phyloP scores from a whole-genome alignment of 768 basidiomycete genomes.

The Leccinum subgranulosum region DNA sequence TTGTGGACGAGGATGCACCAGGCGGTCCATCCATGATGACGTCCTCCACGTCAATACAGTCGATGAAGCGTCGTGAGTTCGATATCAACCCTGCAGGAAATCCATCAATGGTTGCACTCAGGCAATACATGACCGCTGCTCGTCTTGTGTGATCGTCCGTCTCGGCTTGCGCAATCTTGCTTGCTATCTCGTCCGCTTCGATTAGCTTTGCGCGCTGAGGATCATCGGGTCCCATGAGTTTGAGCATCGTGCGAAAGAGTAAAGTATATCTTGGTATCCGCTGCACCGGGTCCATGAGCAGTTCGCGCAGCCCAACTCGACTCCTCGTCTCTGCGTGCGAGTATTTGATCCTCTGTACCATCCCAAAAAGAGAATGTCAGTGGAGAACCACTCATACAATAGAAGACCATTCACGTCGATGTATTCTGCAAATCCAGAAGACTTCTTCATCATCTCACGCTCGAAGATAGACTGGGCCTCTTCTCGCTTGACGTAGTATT shows the following conservation, averaged over 20 bases:
- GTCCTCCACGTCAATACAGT: conserved; percentile 93
- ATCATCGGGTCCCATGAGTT: conserved; percentile 78
- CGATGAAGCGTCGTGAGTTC: conserved; percentile 81
- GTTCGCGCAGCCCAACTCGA: conserved; percentile 84
- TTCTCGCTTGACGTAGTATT: conserved; percentile 90
- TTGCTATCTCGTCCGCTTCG: conserved; percentile 85
- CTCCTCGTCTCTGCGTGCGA: conserved; percentile 69
- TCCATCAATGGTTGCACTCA: conserved; percentile 81
- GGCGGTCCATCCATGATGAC: conserved; percentile 45
- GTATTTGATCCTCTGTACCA: conserved; percentile 78
- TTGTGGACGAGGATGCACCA: conserved; percentile 42
- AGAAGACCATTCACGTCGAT: conserved; percentile 69
- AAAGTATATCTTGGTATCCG: conserved; percentile 93
- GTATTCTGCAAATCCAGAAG: conserved; percentile 78
- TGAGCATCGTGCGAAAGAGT: conserved; percentile 89
- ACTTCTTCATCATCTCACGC: conserved; percentile 74
- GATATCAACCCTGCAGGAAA: conserved; percentile 92
- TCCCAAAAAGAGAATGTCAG: background rate
- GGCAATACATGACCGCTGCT: conserved; percentile 82
- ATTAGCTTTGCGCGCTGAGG: conserved; percentile 73
- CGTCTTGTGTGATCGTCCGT: conserved; percentile 89
- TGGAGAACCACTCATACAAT: conserved; percentile 8
- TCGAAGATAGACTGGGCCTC: conserved; percentile 89
- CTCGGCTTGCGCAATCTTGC: conserved; percentile 88
- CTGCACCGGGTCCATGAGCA: conserved; percentile 96